Evolutionary conservation across 2,329 filamentous ascomycete species (phyloP).

Genomic region (Sclerotinia glacialis): DNA sequence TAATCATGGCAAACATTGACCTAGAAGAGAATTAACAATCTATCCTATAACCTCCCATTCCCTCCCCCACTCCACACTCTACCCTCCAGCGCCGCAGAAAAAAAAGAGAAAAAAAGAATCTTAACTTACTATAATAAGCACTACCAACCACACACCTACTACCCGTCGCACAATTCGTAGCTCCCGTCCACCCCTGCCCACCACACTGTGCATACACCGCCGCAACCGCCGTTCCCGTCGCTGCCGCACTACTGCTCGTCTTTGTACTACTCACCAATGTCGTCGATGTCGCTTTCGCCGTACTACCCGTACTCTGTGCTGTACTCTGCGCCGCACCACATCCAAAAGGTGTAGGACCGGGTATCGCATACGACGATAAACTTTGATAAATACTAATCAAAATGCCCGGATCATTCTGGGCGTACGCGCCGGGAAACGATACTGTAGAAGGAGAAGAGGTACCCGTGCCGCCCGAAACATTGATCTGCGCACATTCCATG

Average conservation of each 20-base stretch:
- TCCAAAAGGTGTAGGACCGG: conserved; percentile 41
- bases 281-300: background rate
- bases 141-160: conserved; percentile 27
- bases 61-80: no score
- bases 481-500: conserved; percentile 50
- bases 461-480: conserved; percentile 43
- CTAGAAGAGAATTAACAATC: background rate
- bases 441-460: conserved; percentile 30
- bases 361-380: conserved; percentile 42
- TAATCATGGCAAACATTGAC: conserved; percentile 7
- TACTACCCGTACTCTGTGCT: background rate
- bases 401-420: conserved; percentile 47
- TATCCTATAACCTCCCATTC: no score
- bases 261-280: background rate
- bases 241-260: background rate
- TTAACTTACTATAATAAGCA: conserved; percentile 21
- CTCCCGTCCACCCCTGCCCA: conserved; percentile 6
- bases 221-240: background rate
- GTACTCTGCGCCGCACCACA: conserved; percentile 8
- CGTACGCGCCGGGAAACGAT: conserved; percentile 32
- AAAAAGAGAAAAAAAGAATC: background rate
- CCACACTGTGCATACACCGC: conserved; percentile 6
- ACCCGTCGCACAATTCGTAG: conserved; percentile 3
- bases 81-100: no score
- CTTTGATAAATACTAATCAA: conserved; percentile 47